Percentiles rank a stretch among this genome's conserved stretches.
These are phyloP conservation scores for Fusarium armeniacum DNA, from an alignment of 2,329 filamentous ascomycete species.

Conservation along the genomic window DNA sequence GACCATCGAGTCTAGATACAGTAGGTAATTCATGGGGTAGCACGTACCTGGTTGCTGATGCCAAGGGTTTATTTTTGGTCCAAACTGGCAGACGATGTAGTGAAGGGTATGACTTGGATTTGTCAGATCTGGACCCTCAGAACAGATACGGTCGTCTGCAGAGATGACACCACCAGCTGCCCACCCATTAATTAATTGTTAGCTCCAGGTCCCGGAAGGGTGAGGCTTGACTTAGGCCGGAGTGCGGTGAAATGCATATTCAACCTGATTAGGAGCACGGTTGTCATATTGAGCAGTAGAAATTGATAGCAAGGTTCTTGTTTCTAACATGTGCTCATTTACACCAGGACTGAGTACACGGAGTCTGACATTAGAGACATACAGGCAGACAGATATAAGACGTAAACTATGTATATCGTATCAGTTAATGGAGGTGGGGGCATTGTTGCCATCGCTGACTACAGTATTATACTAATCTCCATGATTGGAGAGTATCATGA, in stretches of 20 bases:
- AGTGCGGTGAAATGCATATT: conserved; percentile 24
- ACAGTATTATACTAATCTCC: conserved; percentile 4
- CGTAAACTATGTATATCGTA: background rate
- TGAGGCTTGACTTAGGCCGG: conserved; percentile 7
- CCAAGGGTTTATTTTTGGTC: conserved; percentile 18
- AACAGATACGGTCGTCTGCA: conserved; percentile 39
- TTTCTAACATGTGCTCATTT: conserved; percentile 6
- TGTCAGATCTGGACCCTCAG: conserved; percentile 41
- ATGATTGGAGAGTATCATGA: conserved; percentile 19
- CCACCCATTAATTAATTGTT: conserved; percentile 16
- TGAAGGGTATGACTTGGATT: conserved; percentile 12
- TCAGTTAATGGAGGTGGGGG: conserved; percentile 16
- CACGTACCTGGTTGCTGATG: conserved; percentile 27
- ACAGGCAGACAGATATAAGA: background rate
- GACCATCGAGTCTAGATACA: conserved; percentile 15
- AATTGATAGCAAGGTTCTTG: conserved; percentile 7
- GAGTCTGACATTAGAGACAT: background rate
- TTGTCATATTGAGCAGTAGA: conserved; percentile 9
- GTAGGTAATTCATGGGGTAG: conserved; percentile 11
- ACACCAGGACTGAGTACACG: background rate
- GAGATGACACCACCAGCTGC: conserved; percentile 45
- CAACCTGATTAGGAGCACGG: conserved; percentile 9
- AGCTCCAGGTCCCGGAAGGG: conserved; percentile 25
- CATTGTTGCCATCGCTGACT: background rate
- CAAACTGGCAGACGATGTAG: conserved; percentile 7